Base-by-base conservation (phyloP, 495 filamentous ascomycete genomes). In the Filosporella fistucella region DNA sequence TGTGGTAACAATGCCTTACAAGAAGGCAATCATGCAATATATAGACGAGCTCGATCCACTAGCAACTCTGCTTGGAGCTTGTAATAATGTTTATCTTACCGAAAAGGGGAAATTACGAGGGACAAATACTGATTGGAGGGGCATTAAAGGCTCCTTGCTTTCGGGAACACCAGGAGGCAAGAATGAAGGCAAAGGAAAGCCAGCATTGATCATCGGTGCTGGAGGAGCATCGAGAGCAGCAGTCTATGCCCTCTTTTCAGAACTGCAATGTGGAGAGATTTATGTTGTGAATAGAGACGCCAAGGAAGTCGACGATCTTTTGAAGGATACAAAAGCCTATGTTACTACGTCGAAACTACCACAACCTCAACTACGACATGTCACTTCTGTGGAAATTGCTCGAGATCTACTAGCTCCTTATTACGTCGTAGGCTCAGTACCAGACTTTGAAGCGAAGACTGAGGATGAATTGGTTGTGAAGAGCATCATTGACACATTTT, bases 211-310 rank as follows among this genome's bases (percentile, higher is more conserved):
- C n/a, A 74, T 89, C 49, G 87, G 87, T 12, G 86, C 87, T 1
- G 87, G 87, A 17, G 86, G 86, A 2, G 89, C 89, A 80, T 85
- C 80, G 10, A 70, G 87, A 25, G 82, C 86, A 1, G 83, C 87
- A 20, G 75, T 89, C 26, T 90, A 90, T 52, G 84, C 87, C 2
- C 71, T 91, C 26, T 29, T 32, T 51, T 25, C 35, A 11, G 24
- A 46, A 11, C 17, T 50, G 14, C 14, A 37, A 14, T 53, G 30
- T 29, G 22, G 23, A 6, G 35, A 39, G 20, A 43, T 54, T 34
- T 55, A 49, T 14, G 22, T 52, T 9, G 17, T 54, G 23, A 50
- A 49, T 24, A 16, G 43, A 24, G 42, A 47, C 17, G 41, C 14
- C 16, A 16, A 38, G 21, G 58, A 52, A 47, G 45, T 57, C 29